These are phyloP conservation scores for Cucurbita ficifolia DNA, from an alignment of 306 rosid genomes.

Conservation along the genomic window DNA sequence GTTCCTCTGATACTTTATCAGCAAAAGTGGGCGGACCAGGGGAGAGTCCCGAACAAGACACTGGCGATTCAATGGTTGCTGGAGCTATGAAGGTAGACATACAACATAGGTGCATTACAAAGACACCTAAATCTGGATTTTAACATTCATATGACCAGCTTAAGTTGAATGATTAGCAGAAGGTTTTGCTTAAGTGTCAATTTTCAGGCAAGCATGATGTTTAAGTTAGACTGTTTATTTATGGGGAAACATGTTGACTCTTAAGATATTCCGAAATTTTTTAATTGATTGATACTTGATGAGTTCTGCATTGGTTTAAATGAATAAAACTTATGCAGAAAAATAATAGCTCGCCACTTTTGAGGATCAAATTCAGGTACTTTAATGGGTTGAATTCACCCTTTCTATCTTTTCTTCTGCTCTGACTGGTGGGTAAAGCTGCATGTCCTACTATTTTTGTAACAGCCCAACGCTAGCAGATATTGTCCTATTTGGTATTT, in stretches of 20 bases:
- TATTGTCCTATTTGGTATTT: too few relatives aligned
- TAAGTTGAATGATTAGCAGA: slow-evolving; percentile 1
- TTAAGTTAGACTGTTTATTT: neutral
- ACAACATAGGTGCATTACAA: neutral
- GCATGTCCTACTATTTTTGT: neutral
- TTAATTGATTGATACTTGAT: neutral
- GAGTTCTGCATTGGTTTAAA: neutral
- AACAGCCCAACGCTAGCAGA: too few relatives aligned
- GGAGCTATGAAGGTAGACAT: slow-evolving; percentile 49
- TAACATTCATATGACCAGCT: neutral
- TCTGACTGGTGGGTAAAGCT: neutral
- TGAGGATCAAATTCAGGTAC: neutral
- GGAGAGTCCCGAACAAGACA: slow-evolving; percentile 50
- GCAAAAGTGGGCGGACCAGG: slow-evolving; percentile 31
- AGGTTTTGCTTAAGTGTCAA: neutral
- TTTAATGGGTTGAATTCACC: neutral
- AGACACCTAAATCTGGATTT: slow-evolving; percentile 1
- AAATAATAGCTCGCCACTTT: neutral
- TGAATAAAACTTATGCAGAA: neutral
- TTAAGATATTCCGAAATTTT: too few relatives aligned
- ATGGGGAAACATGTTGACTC: neutral
- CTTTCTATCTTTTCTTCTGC: neutral
- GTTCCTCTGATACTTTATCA: slow-evolving; percentile 52
- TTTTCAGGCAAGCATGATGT: neutral
- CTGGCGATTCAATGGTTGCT: slow-evolving; percentile 55